Percentiles rank a stretch among this genome's conserved stretches.
Conservation (phyloP, 2,329 filamentous ascomycete species). For the Blastomyces emzantsi region DNA sequence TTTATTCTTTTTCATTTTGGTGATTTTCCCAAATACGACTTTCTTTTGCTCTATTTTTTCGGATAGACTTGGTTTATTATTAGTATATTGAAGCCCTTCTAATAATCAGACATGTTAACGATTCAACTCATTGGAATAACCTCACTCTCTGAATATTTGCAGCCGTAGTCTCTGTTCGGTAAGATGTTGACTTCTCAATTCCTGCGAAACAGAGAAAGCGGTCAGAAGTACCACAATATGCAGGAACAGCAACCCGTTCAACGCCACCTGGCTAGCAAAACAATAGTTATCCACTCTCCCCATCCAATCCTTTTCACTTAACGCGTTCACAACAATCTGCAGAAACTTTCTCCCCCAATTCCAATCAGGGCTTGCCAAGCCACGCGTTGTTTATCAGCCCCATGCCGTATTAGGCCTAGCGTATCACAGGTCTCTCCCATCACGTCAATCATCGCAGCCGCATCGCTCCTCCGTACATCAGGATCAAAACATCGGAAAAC, state of each 20-base stretch:
- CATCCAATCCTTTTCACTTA: neutral
- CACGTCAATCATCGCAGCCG: neutral
- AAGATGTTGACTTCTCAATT: no score
- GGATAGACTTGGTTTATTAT: conserved; percentile 4
- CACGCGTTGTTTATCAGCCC: neutral
- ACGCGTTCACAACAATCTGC: neutral
- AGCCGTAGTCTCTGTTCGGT: no score
- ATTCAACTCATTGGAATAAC: neutral
- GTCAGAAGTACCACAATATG: neutral
- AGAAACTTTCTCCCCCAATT: neutral
- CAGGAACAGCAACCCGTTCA: neutral
- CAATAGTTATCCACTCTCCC: neutral
- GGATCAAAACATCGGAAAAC: neutral
- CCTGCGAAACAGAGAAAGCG: neutral
- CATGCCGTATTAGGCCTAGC: neutral
- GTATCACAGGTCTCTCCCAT: neutral
- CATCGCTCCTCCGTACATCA: neutral
- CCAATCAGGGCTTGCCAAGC: neutral
- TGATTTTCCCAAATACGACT: neutral
- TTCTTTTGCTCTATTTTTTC: neutral
- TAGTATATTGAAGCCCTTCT: neutral
- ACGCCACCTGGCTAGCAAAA: neutral
- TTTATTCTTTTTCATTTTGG: neutral
- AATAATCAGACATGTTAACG: neutral
- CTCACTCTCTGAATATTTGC: neutral